Percentiles rank a stretch among this genome's conserved stretches.
Conservation (phyloP, 306 rosid genomes). For the Acacia melanoxylon region DNA sequence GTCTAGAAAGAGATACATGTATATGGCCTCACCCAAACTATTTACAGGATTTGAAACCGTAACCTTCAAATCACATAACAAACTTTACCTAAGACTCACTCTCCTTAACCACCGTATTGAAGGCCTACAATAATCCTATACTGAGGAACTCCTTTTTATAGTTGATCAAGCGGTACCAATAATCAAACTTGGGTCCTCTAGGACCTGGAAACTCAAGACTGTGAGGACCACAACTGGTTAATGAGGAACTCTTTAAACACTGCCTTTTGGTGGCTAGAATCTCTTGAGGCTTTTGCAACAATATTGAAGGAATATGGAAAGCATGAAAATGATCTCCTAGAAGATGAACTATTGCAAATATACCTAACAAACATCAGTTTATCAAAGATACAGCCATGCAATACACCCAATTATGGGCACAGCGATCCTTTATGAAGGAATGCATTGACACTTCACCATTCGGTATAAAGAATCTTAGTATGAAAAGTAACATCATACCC, state of each 20-base stretch:
- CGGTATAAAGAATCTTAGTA: not conserved
- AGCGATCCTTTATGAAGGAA: not conserved
- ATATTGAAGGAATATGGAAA: conserved; percentile 5
- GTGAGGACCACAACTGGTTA: no score
- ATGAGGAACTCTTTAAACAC: not conserved
- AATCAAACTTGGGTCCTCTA: no score
- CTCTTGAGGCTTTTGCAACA: not conserved
- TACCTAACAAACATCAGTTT: not conserved
- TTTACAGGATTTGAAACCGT: no score
- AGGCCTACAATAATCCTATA: not conserved
- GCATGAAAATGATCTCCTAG: conserved; percentile 7
- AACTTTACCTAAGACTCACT: no score
- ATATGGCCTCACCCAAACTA: no score
- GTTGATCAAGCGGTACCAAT: no score
- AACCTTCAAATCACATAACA: no score
- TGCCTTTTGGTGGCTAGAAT: not conserved
- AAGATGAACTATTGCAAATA: conserved; percentile 2
- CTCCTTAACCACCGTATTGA: no score
- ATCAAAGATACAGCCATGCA: conserved; percentile 2
- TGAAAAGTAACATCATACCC: not conserved
- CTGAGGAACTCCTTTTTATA: not conserved
- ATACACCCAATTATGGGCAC: not conserved
- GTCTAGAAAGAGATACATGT: no score
- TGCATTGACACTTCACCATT: not conserved
- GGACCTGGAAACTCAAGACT: no score